Evolutionary conservation across 75 land plant genomes (phyloP).

Genomic region (Ceratopteris richardii): DNA sequence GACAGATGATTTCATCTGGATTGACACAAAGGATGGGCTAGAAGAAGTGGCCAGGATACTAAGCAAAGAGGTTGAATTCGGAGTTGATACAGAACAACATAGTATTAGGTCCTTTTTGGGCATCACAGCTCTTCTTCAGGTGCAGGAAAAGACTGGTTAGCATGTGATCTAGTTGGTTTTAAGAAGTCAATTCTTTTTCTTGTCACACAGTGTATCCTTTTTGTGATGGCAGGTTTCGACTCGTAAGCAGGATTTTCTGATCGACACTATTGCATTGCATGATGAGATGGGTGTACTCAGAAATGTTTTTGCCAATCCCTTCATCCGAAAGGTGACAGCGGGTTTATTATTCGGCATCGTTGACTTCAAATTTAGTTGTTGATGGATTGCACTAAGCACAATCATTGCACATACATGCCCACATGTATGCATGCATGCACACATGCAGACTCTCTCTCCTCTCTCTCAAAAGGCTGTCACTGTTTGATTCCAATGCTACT

Average conservation of each 20-base stretch:
- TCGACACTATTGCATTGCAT: conserved; percentile 87
- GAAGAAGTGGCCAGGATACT: conserved; percentile 39
- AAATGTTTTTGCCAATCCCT: conserved; percentile 73
- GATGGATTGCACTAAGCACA: too few relatives aligned
- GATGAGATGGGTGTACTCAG: conserved; percentile 65
- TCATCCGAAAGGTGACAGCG: conserved; percentile 58
- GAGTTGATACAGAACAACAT: conserved; percentile 96
- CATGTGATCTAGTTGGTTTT: too few relatives aligned
- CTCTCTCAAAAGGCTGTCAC: too few relatives aligned
- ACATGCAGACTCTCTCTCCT: too few relatives aligned
- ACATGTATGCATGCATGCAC: too few relatives aligned
- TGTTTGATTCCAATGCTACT: too few relatives aligned
- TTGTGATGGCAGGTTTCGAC: conserved; percentile 66
- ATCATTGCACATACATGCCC: too few relatives aligned
- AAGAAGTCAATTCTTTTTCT: too few relatives aligned
- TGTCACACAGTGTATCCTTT: too few relatives aligned
- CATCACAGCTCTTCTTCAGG: conserved; percentile 92
- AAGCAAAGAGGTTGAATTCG: conserved; percentile 51
- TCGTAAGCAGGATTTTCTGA: conserved; percentile 54
- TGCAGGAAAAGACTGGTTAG: too few relatives aligned
- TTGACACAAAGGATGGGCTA: conserved; percentile 47
- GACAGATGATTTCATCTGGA: conserved; percentile 55
- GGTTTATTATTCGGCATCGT: background rate
- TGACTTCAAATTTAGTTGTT: background rate
- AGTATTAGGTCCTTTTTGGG: conserved; percentile 81